phyloP scores from a whole-genome alignment of 2,329 filamentous ascomycete species.

The Metarhizium sp. region DNA sequence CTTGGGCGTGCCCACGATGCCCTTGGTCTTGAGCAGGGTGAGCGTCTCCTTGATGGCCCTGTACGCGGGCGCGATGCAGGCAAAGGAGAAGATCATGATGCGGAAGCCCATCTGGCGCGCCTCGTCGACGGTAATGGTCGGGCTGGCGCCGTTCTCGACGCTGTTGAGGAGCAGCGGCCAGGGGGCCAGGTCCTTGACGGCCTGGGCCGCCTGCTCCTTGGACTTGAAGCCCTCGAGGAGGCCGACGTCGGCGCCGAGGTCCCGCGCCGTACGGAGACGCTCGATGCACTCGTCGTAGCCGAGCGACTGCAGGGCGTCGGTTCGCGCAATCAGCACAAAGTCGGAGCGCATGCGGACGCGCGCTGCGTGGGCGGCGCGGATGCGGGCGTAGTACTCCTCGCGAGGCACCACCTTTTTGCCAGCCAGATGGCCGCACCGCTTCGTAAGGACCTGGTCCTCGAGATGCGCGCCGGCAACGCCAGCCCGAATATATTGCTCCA shows the following conservation, averaged over 20 bases:
- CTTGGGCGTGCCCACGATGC: conserved; percentile 27
- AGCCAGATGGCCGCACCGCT: conserved; percentile 55
- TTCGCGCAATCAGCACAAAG: conserved; percentile 56
- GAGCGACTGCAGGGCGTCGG: conserved; percentile 47
- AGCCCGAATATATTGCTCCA: conserved; percentile 40
- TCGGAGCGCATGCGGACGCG: conserved; percentile 39
- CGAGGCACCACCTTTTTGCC: conserved; percentile 51
- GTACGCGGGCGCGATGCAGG: conserved; percentile 38
- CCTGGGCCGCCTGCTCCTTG: conserved; percentile 37
- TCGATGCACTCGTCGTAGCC: conserved; percentile 48
- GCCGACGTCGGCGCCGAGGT: conserved; percentile 48
- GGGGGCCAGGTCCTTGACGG: conserved; percentile 36
- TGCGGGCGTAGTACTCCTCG: conserved; percentile 41
- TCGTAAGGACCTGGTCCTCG: conserved; percentile 55
- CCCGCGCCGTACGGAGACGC: conserved; percentile 39
- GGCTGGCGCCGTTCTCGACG: conserved; percentile 47
- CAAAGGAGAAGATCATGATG: conserved; percentile 38
- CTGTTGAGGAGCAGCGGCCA: conserved; percentile 47
- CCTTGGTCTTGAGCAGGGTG: conserved; percentile 28
- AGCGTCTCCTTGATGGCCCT: conserved; percentile 30
- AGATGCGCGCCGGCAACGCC: conserved; percentile 52
- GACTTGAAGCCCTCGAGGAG: conserved; percentile 50
- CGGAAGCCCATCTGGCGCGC: conserved; percentile 47
- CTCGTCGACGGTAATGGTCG: conserved; percentile 41
- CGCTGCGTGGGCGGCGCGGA: conserved; percentile 45